phyloP scores from a whole-genome alignment of 495 filamentous ascomycete species.

The Mycothermus thermophilus region DNA sequence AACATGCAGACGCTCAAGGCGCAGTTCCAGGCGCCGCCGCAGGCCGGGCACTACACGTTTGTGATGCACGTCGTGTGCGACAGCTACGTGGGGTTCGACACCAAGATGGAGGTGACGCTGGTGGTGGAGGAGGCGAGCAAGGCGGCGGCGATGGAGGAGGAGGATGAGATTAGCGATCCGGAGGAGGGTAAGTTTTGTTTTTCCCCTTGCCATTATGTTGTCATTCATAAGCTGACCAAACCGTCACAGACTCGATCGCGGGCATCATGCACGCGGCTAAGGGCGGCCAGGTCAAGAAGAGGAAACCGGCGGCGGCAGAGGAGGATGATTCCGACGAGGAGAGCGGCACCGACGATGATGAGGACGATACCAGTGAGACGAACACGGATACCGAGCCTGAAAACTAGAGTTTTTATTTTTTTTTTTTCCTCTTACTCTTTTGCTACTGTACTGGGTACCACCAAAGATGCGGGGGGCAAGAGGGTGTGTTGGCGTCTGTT shows the following conservation, averaged over 20 bases:
- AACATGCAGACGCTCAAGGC: slow-evolving; percentile 90
- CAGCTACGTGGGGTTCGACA: slow-evolving; percentile 86
- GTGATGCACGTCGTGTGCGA: slow-evolving; percentile 85
- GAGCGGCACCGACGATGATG: slow-evolving; percentile 81
- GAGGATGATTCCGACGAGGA: slow-evolving; percentile 54
- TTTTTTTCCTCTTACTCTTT: background rate
- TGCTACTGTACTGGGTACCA: slow-evolving; percentile 5
- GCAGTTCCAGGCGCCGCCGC: slow-evolving; percentile 92
- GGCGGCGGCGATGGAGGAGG: slow-evolving; percentile 61
- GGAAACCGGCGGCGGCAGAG: slow-evolving; percentile 18
- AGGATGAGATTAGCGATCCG: slow-evolving; percentile 93
- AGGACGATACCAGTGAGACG: slow-evolving; percentile 61
- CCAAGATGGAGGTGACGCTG: slow-evolving; percentile 73
- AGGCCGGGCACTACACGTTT: slow-evolving; percentile 83
- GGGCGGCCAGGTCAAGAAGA: slow-evolving; percentile 39
- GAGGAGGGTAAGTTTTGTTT: slow-evolving; percentile 66
- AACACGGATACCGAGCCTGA: slow-evolving; percentile 68
- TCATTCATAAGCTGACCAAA: no score
- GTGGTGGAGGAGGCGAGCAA: slow-evolving; percentile 83
- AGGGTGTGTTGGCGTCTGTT: no score
- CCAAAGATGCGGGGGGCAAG: no score
- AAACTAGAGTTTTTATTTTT: slow-evolving; percentile 12
- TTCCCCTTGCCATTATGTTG: no score
- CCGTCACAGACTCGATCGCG: slow-evolving; percentile 78
- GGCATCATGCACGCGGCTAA: slow-evolving; percentile 91